Conservation (phyloP, 176 grass and related monocot genomes). For the Stipa capillata region DNA sequence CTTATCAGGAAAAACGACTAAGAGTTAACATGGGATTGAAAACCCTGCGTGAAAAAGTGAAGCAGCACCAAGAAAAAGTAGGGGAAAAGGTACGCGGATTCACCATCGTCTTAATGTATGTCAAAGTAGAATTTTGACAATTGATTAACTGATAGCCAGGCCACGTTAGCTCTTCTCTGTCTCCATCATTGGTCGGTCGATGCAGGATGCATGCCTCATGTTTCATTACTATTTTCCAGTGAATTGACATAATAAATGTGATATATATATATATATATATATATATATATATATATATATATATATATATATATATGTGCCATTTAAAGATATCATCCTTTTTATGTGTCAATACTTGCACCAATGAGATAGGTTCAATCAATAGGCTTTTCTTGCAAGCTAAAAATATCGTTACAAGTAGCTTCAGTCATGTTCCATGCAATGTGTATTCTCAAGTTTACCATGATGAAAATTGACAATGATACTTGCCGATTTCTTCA, state of each 20-base stretch:
- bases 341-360: not conserved
- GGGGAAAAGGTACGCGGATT: conserved; percentile 69
- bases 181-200: not conserved
- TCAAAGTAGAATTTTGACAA: not conserved
- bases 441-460: not conserved
- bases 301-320: no score
- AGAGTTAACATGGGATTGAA: conserved; percentile 96
- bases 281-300: no score
- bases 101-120: not conserved
- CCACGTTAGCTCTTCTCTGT: not conserved
- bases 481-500: not conserved
- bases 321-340: no score
- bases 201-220: not conserved
- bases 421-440: not conserved
- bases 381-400: not conserved
- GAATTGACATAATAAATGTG: no score
- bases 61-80: conserved; percentile 90
- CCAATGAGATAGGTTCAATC: not conserved
- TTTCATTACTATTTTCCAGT: not conserved
- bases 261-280: no score
- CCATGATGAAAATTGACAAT: conserved; percentile 1
- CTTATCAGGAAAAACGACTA: conserved; percentile 79
- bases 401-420: not conserved
- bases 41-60: conserved; percentile 81
- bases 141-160: not conserved